phyloP scores from a whole-genome alignment of 2,329 filamentous ascomycete species.

The Colletotrichum orchidophilum region DNA sequence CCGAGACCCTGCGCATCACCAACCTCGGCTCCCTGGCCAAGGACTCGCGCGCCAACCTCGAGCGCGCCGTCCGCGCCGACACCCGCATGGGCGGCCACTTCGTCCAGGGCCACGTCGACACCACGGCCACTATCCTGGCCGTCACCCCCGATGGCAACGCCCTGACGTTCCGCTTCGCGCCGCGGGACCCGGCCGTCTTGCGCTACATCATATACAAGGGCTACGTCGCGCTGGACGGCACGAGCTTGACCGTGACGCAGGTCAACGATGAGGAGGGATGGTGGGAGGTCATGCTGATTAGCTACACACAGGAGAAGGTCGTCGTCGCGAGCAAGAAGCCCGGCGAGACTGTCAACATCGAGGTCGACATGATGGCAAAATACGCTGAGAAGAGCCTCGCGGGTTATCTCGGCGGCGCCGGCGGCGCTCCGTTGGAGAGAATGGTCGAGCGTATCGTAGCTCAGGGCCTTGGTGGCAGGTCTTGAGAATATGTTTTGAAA shows the following conservation, averaged over 20 bases:
- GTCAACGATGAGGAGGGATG: conserved; percentile 83
- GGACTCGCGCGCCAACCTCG: conserved; percentile 83
- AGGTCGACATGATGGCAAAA: conserved; percentile 89
- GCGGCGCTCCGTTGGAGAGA: conserved; percentile 71
- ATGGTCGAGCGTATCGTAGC: conserved; percentile 81
- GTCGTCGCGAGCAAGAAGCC: conserved; percentile 81
- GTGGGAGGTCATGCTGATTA: conserved; percentile 98
- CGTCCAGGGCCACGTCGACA: conserved; percentile 97
- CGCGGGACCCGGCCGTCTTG: conserved; percentile 74
- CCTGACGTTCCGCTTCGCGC: conserved; percentile 83
- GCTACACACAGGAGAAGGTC: conserved; percentile 94
- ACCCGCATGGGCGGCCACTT: conserved; percentile 99
- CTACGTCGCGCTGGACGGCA: conserved; percentile 92
- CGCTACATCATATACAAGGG: conserved; percentile 96
- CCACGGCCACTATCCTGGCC: conserved; percentile 78
- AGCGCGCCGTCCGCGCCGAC: conserved; percentile 88
- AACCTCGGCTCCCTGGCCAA: conserved; percentile 82
- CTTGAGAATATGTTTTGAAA: not conserved
- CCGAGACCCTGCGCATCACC: conserved; percentile 94
- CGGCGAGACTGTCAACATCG: conserved; percentile 88
- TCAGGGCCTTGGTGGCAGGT: conserved; percentile 60
- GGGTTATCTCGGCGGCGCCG: conserved; percentile 75
- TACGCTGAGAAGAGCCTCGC: conserved; percentile 90
- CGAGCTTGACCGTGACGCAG: conserved; percentile 89
- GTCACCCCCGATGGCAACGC: conserved; percentile 88